Base-by-base conservation (phyloP, 331 rosid genomes). In the Cydonia oblonga region DNA sequence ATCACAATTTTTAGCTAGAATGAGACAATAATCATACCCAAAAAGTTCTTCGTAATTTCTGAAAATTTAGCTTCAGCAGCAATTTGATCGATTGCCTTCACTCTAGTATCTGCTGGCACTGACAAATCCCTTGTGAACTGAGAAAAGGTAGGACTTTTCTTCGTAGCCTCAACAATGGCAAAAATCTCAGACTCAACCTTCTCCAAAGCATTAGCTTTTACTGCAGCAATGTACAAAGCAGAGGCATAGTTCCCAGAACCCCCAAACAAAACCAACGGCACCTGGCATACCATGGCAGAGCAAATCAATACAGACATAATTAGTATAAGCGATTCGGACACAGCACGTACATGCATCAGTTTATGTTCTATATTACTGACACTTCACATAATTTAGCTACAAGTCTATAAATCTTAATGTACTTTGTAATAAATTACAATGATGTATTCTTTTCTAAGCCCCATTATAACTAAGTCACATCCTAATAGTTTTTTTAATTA, bases 221-320 rank as follows among this genome's bases (percentile, higher is more conserved):
- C 90, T 44, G 97, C 84, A 28, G 95, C 89, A 42, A 84, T 62
- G 79, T 89, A 93, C 89, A 93, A 77, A 66, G 98, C 97, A 73
- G 96, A 72, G 52, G 98, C 97, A 84, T 93, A 90, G 86, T 89
- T 93, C 70, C 98, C 98, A 38, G 96, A 40, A 23, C 96, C 97
- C 64, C 98, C 98, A 81, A 56, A 93, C 87, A 93, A 76, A 30
- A 84, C 90, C 76, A 89, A 40, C 26, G 98, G 98, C 35, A 89
- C 82, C 98, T 93, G 82, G 72, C 81, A 75, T 51, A 65, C 33
- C 73, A 78, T 20, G 63, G 68, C 25, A 76, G 56, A 14, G 68
- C 20, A n/a, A 68, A 38, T 52, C 72, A 66, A 66, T 3, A 19
- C 51, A 57, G 56, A 28, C 35, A 16, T 40, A 35, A 80, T 12